Base-by-base conservation (phyloP, 2,329 filamentous ascomycete genomes). In the Intubia oerlemansii region DNA sequence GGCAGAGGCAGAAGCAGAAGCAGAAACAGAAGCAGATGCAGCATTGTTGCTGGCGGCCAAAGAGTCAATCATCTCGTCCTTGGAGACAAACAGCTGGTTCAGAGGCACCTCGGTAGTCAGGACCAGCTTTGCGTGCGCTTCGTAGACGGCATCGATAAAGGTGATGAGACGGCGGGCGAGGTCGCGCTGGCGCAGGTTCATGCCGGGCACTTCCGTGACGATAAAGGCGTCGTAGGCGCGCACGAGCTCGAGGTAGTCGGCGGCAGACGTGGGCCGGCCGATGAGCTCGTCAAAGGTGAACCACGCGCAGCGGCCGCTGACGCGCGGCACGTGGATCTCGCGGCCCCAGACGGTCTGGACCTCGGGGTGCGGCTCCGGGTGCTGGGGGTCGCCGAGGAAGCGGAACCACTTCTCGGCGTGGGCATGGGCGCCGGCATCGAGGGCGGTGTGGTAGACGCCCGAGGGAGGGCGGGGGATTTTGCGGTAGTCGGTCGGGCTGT, bases 351-450 rank as follows among this genome's bases (percentile, higher is more conserved):
- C 85, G 21, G 62, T 65, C 46, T 93, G 84, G 1, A 62, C 68
- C 37, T 82, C 79, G 3, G 66, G 53, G 41, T 85, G 81, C 12
- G 85, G 80, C 38, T 59, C 55, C 5, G 76, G 72, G 37, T 78
- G 63, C 21, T 80, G 62, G 5, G 77, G 69, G 44, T 95, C 84
- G 37, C 88, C 88, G 1, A 98, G 65, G 53, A 90, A 95, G 32
- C 69, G 67, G 54, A 95, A 93, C 88, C 88, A 98, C 48, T 85
- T 85, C 40, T 92, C 70, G 11, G 82, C 80, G 46, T 98, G 88
- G 1, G 68, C 67, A 9, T 63, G 50, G 4, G 88, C 84, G 29
- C 76, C 71, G 7, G 60, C 59, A 47, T 85, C 82, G 3, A 95
- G 68, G 0, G 81, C 78, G 33, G 81, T 73, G 54, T 95, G 80